These are phyloP conservation scores for Cucurbitaria berberidis DNA, from an alignment of 2,329 filamentous ascomycete genomes.

Conservation along the genomic window DNA sequence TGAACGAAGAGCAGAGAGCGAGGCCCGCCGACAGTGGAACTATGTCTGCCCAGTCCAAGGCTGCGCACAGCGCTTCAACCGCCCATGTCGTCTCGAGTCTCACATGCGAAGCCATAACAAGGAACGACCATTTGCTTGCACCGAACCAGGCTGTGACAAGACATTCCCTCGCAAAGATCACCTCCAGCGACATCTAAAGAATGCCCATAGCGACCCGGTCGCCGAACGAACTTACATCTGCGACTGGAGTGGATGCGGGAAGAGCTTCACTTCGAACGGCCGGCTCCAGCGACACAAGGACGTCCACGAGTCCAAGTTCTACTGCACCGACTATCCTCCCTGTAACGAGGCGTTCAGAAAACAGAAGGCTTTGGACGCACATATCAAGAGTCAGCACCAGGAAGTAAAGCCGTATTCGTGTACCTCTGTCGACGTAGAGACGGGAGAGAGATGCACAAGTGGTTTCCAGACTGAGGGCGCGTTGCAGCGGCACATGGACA, in stretches of 20 bases:
- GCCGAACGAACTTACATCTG: slow-evolving; percentile 72
- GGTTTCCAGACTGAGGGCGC: slow-evolving; percentile 76
- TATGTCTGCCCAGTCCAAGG: slow-evolving; percentile 75
- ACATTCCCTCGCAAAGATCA: slow-evolving; percentile 87
- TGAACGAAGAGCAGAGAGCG: slow-evolving; percentile 35
- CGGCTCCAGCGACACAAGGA: slow-evolving; percentile 76
- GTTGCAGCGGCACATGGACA: slow-evolving; percentile 72
- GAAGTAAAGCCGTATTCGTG: slow-evolving; percentile 75
- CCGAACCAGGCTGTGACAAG: slow-evolving; percentile 75
- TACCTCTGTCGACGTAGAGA: slow-evolving; percentile 60
- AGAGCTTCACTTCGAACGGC: slow-evolving; percentile 81
- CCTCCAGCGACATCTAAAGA: slow-evolving; percentile 82
- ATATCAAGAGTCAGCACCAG: slow-evolving; percentile 78
- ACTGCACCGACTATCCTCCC: slow-evolving; percentile 72
- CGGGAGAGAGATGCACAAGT: slow-evolving; percentile 64
- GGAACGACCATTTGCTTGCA: slow-evolving; percentile 79
- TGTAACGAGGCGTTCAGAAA: slow-evolving; percentile 86
- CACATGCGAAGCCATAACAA: slow-evolving; percentile 87
- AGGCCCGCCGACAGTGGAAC: slow-evolving; percentile 70
- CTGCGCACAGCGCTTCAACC: slow-evolving; percentile 85
- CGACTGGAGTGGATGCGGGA: slow-evolving; percentile 73
- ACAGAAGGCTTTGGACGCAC: slow-evolving; percentile 81
- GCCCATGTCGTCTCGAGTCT: slow-evolving; percentile 75
- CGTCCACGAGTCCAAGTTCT: slow-evolving; percentile 78
- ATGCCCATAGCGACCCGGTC: slow-evolving; percentile 68